Evolutionary conservation across 768 basidiomycete species (phyloP), one percentile per base, ranked within the genome.

Genomic region (Tulasnella sp.): DNA sequence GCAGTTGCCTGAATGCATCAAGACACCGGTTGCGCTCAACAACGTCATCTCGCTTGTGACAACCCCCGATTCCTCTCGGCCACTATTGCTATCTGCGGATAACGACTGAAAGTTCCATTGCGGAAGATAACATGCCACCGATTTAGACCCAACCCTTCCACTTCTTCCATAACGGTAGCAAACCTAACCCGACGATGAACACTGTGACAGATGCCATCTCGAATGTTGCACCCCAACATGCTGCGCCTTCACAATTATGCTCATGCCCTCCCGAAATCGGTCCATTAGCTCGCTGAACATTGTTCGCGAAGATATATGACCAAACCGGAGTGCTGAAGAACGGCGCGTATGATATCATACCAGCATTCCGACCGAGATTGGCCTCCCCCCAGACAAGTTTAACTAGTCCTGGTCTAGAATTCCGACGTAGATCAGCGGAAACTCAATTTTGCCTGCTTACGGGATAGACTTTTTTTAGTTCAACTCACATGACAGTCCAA

Each of bases 291-390:
- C 73, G 68, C 53, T 77, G 74, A 2, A 70, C 64, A 3, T 71
- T 60, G 57, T 79, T 76, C 12, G 86, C 86, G 54, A 86, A 89
- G 0, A 88, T 60, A 62, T 83, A 87, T 2, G 86, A 85, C 62
- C 86, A 87, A 0, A 77, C 31, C 1, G 83, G 76, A 0, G 83
- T 85, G 4, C 83, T 85, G 22, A 77, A 62, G 62, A 87, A 82
- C 4, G 83, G 79, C 0, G 84, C 78, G 57, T 83, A 85, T 42
- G 80, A 76, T 50, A 85, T 60, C 27, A 53, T 51, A 22, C 57
- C 59, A 47, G 58, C 88, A 63, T 89, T 89, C 51, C 86, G 76
- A 7, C 78, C 86, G 4, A 79, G 66, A 55, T 83, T 73, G n/a
- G 69, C 59, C 24, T 72, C 61, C 10, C 86, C 86, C 82, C 83